Conservation (phyloP, 1,139 yeast genomes). For the Lizanozyma gosingica region DNA sequence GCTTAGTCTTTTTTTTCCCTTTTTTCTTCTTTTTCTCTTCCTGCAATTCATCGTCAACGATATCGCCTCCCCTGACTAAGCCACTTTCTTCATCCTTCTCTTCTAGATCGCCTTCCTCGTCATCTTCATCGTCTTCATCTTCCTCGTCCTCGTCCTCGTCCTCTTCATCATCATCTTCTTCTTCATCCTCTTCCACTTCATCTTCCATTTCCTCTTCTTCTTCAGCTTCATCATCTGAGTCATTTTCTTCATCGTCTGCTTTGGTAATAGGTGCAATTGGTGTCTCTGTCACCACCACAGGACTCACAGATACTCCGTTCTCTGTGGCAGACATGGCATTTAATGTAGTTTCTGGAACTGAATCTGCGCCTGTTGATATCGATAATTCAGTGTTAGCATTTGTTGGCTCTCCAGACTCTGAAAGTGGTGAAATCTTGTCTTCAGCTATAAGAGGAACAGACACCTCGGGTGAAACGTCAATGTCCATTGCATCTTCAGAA, state of each 20-base stretch:
- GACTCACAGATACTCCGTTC: too few relatives aligned
- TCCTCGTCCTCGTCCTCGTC: conserved; percentile 10
- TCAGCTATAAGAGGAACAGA: too few relatives aligned
- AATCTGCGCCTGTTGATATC: too few relatives aligned
- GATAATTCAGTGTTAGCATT: too few relatives aligned
- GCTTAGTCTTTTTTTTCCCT: background rate
- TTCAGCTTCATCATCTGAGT: conserved; percentile 4
- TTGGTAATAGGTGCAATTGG: too few relatives aligned
- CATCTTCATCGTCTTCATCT: conserved; percentile 13
- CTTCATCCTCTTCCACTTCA: conserved; percentile 13
- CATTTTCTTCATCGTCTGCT: background rate
- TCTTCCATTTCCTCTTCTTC: conserved; percentile 20
- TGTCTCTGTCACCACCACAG: too few relatives aligned
- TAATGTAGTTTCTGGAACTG: too few relatives aligned
- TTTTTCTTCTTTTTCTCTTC: background rate
- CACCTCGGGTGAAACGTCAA: too few relatives aligned
- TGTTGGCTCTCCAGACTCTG: too few relatives aligned
- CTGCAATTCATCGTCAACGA: background rate
- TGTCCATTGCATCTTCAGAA: too few relatives aligned
- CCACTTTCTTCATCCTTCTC: conserved; percentile 29
- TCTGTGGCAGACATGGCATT: too few relatives aligned
- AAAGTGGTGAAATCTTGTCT: too few relatives aligned
- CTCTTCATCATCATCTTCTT: conserved; percentile 11
- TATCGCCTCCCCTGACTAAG: background rate
- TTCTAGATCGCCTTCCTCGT: conserved; percentile 27